Evolutionary conservation across 2,329 filamentous ascomycete genomes (phyloP).

Genomic region (Ascochyta clinopodiicola): DNA sequence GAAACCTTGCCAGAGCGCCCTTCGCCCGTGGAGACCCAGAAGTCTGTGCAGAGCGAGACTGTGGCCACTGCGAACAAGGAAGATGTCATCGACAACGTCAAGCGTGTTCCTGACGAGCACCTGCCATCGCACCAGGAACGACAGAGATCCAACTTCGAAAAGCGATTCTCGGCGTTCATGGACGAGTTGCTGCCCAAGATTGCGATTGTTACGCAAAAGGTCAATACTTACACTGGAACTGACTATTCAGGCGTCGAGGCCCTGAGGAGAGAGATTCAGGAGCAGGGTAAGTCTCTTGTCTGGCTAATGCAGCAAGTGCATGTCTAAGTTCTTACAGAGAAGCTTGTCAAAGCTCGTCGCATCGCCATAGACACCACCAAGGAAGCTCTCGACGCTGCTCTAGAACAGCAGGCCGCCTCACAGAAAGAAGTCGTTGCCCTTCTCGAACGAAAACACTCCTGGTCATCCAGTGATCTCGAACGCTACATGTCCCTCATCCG

Average conservation of each 20-base stretch:
- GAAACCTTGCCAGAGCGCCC: conserved; percentile 2
- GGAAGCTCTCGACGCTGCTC: conserved; percentile 79
- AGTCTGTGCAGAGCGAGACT: conserved; percentile 14
- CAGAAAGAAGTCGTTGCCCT: conserved; percentile 96
- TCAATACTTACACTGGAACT: conserved; percentile 91
- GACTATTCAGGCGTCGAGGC: conserved; percentile 86
- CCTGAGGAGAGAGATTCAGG: conserved; percentile 78
- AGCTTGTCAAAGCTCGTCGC: conserved; percentile 65
- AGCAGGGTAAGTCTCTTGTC: conserved; percentile 59
- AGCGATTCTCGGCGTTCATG: conserved; percentile 76
- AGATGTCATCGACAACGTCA: conserved; percentile 35
- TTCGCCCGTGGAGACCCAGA: conserved; percentile 4
- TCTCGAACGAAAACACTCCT: conserved; percentile 90
- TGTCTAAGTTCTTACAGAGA: conserved; percentile 50
- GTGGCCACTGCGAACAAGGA: conserved; percentile 10
- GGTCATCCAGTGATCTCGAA: conserved; percentile 86
- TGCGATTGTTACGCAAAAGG: conserved; percentile 81
- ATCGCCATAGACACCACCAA: conserved; percentile 74
- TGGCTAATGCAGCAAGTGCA: not conserved
- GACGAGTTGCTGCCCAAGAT: conserved; percentile 87
- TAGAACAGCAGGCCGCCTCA: conserved; percentile 80
- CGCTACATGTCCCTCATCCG: conserved; percentile 93
- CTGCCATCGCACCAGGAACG: conserved; percentile 62
- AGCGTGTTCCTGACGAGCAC: conserved; percentile 47
- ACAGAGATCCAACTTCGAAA: conserved; percentile 63